These are phyloP conservation scores for Leptographium galeiforme DNA, from an alignment of 2,329 filamentous ascomycete genomes.

Conservation along the genomic window DNA sequence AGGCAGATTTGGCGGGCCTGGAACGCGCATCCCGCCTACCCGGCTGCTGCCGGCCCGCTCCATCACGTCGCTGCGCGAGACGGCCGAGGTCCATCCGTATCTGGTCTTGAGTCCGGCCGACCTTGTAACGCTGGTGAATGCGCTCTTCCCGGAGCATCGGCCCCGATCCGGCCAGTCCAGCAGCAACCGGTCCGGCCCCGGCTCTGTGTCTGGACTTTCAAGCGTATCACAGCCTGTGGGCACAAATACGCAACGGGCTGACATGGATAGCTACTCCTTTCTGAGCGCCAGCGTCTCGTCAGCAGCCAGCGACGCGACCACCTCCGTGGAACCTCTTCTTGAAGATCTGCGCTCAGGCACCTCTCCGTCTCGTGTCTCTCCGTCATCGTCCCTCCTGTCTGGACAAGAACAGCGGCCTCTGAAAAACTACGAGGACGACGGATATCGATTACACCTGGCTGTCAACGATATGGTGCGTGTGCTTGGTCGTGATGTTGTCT, in stretches of 20 bases:
- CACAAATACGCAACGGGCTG: slow-evolving; percentile 41
- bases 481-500: slow-evolving; percentile 49
- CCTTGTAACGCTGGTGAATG: slow-evolving; percentile 66
- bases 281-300: slow-evolving; percentile 62
- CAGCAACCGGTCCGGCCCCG: slow-evolving; percentile 52
- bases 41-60: slow-evolving; percentile 58
- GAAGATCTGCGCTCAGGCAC: slow-evolving; percentile 39
- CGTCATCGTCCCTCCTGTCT: slow-evolving; percentile 21
- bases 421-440: slow-evolving; percentile 48
- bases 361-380: slow-evolving; percentile 38
- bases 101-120: slow-evolving; percentile 70
- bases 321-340: slow-evolving; percentile 49
- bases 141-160: slow-evolving; percentile 64
- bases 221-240: slow-evolving; percentile 54
- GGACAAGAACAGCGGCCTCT: slow-evolving; percentile 27
- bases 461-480: slow-evolving; percentile 58
- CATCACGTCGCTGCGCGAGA: slow-evolving; percentile 60
- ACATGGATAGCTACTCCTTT: slow-evolving; percentile 54
- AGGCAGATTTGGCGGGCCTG: slow-evolving; percentile 44
- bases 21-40: slow-evolving; percentile 33
- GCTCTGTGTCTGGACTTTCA: slow-evolving; percentile 54
- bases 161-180: slow-evolving; percentile 49
- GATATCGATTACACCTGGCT: slow-evolving; percentile 50
- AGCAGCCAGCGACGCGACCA: slow-evolving; percentile 55
- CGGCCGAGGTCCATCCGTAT: slow-evolving; percentile 66